Percentiles rank a stretch among this genome's conserved stretches.
These are phyloP conservation scores for Scutellaria galericulata DNA, from an alignment of 257 asterid genomes.

Conservation along the genomic window DNA sequence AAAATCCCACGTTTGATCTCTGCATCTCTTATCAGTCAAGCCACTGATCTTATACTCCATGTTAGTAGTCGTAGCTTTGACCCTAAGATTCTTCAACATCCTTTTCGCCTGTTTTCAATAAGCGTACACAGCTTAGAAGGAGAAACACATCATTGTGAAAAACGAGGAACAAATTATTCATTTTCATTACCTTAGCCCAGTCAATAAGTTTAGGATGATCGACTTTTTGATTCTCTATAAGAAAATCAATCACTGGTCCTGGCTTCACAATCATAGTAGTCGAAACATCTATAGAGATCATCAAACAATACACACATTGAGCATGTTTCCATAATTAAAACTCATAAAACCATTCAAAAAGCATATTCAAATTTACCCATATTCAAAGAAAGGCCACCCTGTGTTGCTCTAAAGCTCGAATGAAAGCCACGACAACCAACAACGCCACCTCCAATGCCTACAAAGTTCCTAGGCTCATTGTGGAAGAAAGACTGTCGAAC, in stretches of 20 bases:
- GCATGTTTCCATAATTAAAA: neutral
- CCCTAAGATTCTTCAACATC: slow-evolving; percentile 61
- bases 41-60: slow-evolving; percentile 67
- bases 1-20: slow-evolving; percentile 53
- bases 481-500: slow-evolving; percentile 74
- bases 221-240: slow-evolving; percentile 54
- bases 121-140: neutral
- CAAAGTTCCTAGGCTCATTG: slow-evolving; percentile 53
- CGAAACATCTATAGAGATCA: slow-evolving; percentile 55
- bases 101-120: slow-evolving; percentile 59
- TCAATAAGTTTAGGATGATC: slow-evolving; percentile 48
- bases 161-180: neutral
- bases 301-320: neutral
- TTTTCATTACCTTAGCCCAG: slow-evolving; percentile 60
- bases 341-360: neutral
- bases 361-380: slow-evolving; percentile 45
- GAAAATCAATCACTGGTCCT: slow-evolving; percentile 69
- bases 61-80: slow-evolving; percentile 47
- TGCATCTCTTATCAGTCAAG: slow-evolving; percentile 58
- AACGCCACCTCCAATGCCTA: slow-evolving; percentile 70
- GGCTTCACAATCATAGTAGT: slow-evolving; percentile 77
- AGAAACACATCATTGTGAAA: neutral
- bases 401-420: slow-evolving; percentile 74
- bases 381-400: slow-evolving; percentile 67
- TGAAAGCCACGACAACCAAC: slow-evolving; percentile 72